phyloP scores from a whole-genome alignment of 1,284 basidiomycete species.

The Pyrrhoderma lamaoense region DNA sequence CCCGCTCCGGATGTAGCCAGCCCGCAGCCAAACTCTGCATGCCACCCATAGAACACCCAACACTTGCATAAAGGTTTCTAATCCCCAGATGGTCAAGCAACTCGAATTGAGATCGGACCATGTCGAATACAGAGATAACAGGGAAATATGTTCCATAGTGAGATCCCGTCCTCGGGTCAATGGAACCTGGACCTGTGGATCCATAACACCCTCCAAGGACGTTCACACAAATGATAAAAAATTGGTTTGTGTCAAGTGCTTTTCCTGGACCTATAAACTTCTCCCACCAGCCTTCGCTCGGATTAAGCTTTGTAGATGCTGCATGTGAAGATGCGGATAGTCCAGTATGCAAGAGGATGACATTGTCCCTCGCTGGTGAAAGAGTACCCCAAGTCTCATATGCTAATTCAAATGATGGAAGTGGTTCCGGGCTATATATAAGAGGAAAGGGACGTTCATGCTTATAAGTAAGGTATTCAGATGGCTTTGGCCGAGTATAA shows the following conservation, averaged over 20 bases:
- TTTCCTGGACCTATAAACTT: constrained; percentile 95
- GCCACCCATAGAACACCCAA: constrained; percentile 94
- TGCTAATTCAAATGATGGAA: constrained; percentile 81
- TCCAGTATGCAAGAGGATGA: constrained; percentile 94
- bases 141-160: constrained; percentile 91
- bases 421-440: constrained; percentile 55
- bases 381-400: constrained; percentile 98
- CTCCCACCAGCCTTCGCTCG: constrained; percentile 95
- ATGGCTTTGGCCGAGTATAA: constrained; percentile 67
- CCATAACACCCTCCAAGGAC: constrained; percentile 98
- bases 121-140: constrained; percentile 90
- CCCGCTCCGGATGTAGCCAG: constrained; percentile 86
- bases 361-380: constrained; percentile 75
- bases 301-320: constrained; percentile 73
- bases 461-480: constrained; percentile 61
- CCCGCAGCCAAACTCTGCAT: constrained; percentile 97
- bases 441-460: constrained; percentile 61
- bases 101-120: constrained; percentile 89
- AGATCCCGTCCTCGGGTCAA: constrained; percentile 58
- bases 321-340: constrained; percentile 95
- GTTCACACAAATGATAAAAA: constrained; percentile 95
- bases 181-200: constrained; percentile 86
- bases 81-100: constrained; percentile 85
- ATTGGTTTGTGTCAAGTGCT: constrained; percentile 88
- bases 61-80: constrained; percentile 81